Conservation (phyloP, 2,329 filamentous ascomycete genomes). For the Exophiala spinifera region DNA sequence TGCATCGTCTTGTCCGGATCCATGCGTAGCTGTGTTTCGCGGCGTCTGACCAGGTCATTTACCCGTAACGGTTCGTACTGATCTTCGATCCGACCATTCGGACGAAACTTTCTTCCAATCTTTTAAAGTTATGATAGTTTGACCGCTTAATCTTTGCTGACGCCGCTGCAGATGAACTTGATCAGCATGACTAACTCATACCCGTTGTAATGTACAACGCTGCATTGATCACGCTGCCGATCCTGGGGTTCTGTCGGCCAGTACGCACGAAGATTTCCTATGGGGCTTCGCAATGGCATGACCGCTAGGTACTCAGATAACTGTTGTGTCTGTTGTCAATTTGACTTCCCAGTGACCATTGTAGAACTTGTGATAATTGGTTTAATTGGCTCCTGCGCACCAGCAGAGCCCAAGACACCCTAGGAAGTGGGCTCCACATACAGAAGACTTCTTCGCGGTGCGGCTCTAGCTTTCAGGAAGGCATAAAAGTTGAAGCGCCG, state of each 20-base stretch:
- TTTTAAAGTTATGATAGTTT: too few relatives aligned
- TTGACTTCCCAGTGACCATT: background rate
- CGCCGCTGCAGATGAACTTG: background rate
- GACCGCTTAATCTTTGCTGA: too few relatives aligned
- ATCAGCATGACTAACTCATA: background rate
- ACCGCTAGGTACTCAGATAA: background rate
- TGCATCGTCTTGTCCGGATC: background rate
- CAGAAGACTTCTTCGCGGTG: background rate
- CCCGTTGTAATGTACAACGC: background rate
- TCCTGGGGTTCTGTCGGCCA: too few relatives aligned
- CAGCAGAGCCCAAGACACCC: too few relatives aligned
- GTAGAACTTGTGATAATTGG: background rate
- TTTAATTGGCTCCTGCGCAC: background rate
- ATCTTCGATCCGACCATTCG: background rate
- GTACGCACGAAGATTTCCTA: too few relatives aligned
- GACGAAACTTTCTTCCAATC: background rate
- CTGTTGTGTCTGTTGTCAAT: background rate
- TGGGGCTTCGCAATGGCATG: too few relatives aligned
- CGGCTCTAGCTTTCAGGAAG: background rate
- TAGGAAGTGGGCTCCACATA: too few relatives aligned
- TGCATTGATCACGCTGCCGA: background rate
- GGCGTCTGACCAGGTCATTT: background rate
- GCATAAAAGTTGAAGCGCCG: background rate
- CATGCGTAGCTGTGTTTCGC: background rate
- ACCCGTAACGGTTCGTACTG: background rate